These are phyloP conservation scores for Globisporangium nodosum DNA, from an alignment of 352 stramenopile species.

Conservation along the genomic window DNA sequence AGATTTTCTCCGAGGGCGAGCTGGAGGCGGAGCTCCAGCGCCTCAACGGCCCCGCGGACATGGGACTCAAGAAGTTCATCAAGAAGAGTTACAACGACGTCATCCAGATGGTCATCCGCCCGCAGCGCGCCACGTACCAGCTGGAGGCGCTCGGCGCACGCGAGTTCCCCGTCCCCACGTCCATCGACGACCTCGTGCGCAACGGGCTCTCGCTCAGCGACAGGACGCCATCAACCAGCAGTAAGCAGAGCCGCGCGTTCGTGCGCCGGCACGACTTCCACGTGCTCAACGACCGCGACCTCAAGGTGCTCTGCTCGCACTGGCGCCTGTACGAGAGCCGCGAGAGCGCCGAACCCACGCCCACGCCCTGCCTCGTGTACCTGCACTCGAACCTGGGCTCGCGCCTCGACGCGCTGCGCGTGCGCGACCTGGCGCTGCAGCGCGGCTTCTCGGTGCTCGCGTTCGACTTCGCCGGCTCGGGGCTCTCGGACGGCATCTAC, in stretches of 20 bases:
- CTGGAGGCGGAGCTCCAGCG: conserved; percentile 67
- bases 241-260: conserved; percentile 1
- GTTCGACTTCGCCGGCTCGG: conserved; percentile 82
- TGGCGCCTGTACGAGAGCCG: conserved; percentile 53
- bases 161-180: conserved; percentile 31
- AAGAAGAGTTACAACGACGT: conserved; percentile 72
- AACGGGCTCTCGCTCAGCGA: conserved; percentile 9
- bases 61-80: conserved; percentile 70
- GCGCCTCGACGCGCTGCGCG: conserved; percentile 55
- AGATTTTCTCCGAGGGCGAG: conserved; percentile 80
- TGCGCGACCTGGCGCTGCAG: conserved; percentile 54
- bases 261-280: conserved; percentile 51
- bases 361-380: conserved; percentile 64
- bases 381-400: conserved; percentile 83
- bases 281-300: conserved; percentile 62
- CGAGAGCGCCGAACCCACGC: conserved; percentile 11
- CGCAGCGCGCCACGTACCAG: conserved; percentile 51
- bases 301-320: conserved; percentile 65
- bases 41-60: conserved; percentile 52
- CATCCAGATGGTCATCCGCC: conserved; percentile 70
- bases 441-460: conserved; percentile 73
- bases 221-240: background rate
- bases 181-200: background rate
- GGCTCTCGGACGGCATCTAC: conserved; percentile 72
- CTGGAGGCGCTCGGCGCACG: conserved; percentile 39